Conservation (phyloP, 805 yeast genomes). For the Teunomyces funiuensis region DNA sequence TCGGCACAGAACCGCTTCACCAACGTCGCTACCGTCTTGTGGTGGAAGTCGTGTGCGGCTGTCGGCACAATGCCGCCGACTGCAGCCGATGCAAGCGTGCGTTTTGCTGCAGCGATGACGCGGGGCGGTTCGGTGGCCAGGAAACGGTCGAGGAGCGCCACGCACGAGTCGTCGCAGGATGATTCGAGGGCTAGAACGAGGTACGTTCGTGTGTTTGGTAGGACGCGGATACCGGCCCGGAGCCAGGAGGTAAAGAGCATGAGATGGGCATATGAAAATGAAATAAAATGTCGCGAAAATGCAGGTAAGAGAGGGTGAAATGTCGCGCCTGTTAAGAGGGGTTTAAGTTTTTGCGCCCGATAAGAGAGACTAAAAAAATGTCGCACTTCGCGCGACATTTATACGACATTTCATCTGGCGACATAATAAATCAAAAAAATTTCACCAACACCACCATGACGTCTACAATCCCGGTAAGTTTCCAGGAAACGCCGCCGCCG, state of each 20-base stretch:
- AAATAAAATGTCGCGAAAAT: too few relatives aligned
- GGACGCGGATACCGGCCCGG: too few relatives aligned
- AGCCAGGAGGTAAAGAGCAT: too few relatives aligned
- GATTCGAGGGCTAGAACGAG: constrained; percentile 84
- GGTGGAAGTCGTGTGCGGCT: constrained; percentile 80
- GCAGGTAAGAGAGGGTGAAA: too few relatives aligned
- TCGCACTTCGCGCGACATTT: too few relatives aligned
- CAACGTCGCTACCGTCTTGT: constrained; percentile 51
- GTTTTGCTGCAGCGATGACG: constrained; percentile 58
- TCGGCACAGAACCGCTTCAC: constrained; percentile 45
- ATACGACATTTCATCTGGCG: too few relatives aligned
- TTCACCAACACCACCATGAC: constrained; percentile 13
- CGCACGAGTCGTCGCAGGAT: constrained; percentile 94
- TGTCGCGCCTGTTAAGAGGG: too few relatives aligned
- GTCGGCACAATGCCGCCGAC: constrained; percentile 90
- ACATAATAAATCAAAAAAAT: background rate
- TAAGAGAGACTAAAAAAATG: too few relatives aligned
- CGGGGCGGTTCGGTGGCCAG: constrained; percentile 38
- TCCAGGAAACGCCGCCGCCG: constrained; percentile 20
- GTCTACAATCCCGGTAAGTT: constrained; percentile 37
- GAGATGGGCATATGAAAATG: too few relatives aligned
- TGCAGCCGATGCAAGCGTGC: constrained; percentile 61
- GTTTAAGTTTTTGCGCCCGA: too few relatives aligned
- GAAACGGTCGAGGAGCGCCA: constrained; percentile 64
- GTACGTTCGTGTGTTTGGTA: too few relatives aligned